Percentiles rank a stretch among this genome's conserved stretches.
These are phyloP conservation scores for Metschnikowia hibisci DNA, from an alignment of 805 yeast genomes.

Conservation along the genomic window DNA sequence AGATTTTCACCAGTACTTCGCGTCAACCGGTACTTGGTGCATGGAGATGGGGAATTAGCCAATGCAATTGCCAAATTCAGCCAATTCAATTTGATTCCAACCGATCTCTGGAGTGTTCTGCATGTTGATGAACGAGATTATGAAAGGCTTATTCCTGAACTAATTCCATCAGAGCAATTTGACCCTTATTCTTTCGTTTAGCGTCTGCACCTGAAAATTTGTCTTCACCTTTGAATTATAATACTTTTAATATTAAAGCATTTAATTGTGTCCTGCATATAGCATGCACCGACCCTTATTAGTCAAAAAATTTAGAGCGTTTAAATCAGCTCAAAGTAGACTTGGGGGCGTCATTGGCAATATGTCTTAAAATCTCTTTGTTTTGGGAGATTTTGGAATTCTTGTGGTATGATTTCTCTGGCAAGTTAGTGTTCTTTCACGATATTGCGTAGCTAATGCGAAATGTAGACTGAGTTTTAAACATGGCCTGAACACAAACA, in stretches of 20 bases:
- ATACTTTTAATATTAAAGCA: neutral
- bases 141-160: constrained; percentile 23
- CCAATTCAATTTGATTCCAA: constrained; percentile 22
- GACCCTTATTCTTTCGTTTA: neutral
- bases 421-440: too few species aligned
- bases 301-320: too few species aligned
- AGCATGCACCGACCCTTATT: too few species aligned
- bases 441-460: too few species aligned
- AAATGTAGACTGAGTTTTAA: too few species aligned
- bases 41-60: constrained; percentile 15
- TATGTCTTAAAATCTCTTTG: too few species aligned
- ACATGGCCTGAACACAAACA: too few species aligned
- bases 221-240: too few species aligned
- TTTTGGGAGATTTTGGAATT: too few species aligned
- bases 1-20: constrained; percentile 23
- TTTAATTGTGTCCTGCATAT: neutral
- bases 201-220: neutral
- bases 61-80: constrained; percentile 21
- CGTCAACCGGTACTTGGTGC: constrained; percentile 21
- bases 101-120: constrained; percentile 22
- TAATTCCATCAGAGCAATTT: constrained; percentile 13
- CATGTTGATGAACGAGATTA: constrained; percentile 25
- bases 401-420: too few species aligned
- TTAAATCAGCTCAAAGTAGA: too few species aligned
- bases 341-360: too few species aligned